Conservation (phyloP, 441 rosid species). For the Melastoma candidum region DNA sequence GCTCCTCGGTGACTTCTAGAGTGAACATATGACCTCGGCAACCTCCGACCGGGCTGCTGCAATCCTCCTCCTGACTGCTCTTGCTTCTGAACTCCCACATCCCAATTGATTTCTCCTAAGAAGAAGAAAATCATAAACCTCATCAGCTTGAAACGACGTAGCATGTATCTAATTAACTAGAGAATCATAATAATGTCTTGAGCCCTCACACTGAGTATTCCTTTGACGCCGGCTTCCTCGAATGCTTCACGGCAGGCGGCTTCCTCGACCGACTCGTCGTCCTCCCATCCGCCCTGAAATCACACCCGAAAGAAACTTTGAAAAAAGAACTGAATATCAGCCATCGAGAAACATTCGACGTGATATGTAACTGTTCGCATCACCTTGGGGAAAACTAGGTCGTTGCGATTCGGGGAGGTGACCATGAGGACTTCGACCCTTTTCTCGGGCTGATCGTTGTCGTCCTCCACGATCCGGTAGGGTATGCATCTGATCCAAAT, state of each 20-base stretch:
- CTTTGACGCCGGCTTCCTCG: slow-evolving; percentile 91
- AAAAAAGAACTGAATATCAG: not conserved
- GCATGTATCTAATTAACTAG: too few relatives aligned
- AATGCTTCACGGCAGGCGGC: slow-evolving; percentile 89
- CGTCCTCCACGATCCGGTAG: slow-evolving; percentile 34
- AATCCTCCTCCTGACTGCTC: slow-evolving; percentile 38
- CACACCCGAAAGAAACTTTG: not conserved
- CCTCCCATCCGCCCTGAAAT: slow-evolving; percentile 89
- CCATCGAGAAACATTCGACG: not conserved
- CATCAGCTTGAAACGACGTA: too few relatives aligned
- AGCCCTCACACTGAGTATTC: slow-evolving; percentile 50
- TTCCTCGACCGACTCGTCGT: slow-evolving; percentile 73
- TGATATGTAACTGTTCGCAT: not conserved
- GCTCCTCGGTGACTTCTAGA: slow-evolving; percentile 73
- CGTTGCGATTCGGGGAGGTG: slow-evolving; percentile 49
- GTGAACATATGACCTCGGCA: slow-evolving; percentile 83
- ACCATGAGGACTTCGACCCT: slow-evolving; percentile 50
- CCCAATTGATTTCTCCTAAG: slow-evolving; percentile 59
- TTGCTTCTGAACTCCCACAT: slow-evolving; percentile 83
- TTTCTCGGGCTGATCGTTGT: slow-evolving; percentile 19
- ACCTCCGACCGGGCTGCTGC: slow-evolving; percentile 38
- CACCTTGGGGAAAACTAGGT: slow-evolving; percentile 80
- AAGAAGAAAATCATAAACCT: not conserved
- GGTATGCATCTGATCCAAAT: slow-evolving; percentile 42
- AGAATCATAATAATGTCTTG: not conserved